Evolutionary conservation across 306 rosid species (phyloP).

Genomic region (Vigna angularis): DNA sequence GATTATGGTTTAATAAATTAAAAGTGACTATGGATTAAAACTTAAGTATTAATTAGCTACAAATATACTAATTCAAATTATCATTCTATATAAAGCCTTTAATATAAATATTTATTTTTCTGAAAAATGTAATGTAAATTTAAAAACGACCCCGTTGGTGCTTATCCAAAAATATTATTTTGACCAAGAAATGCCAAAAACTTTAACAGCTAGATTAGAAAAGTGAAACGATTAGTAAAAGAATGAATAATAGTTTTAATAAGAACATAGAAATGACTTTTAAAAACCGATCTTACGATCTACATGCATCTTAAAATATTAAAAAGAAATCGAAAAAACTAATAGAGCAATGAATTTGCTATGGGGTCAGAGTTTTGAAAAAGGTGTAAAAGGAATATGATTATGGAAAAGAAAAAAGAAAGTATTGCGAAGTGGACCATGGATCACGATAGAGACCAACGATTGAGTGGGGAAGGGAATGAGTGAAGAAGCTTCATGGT

Average conservation of each 20-base stretch:
- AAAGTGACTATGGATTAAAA: too few species aligned
- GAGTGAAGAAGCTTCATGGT: conserved; percentile 61
- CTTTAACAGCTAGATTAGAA: too few species aligned
- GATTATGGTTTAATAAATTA: too few species aligned
- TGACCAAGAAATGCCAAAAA: too few species aligned
- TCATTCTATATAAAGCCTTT: too few species aligned
- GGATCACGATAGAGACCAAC: background rate
- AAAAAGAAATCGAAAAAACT: background rate
- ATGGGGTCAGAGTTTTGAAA: background rate
- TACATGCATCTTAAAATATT: background rate
- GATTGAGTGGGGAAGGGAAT: conserved; percentile 42
- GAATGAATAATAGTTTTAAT: background rate
- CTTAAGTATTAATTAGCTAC: too few species aligned
- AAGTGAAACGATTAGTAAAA: too few species aligned
- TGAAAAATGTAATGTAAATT: too few species aligned
- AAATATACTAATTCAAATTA: too few species aligned
- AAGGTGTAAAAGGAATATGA: background rate
- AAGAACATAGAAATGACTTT: background rate
- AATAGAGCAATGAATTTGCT: background rate
- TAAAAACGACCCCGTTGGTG: too few species aligned
- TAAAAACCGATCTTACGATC: background rate
- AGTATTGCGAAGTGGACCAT: conserved; percentile 11
- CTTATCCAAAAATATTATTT: too few species aligned
- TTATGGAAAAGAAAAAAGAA: background rate
- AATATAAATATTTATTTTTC: too few species aligned